Percentiles rank a stretch among this genome's conserved stretches.
These are phyloP conservation scores for Notholithocarpus densiflorus DNA, from an alignment of 306 rosid genomes.

Conservation along the genomic window DNA sequence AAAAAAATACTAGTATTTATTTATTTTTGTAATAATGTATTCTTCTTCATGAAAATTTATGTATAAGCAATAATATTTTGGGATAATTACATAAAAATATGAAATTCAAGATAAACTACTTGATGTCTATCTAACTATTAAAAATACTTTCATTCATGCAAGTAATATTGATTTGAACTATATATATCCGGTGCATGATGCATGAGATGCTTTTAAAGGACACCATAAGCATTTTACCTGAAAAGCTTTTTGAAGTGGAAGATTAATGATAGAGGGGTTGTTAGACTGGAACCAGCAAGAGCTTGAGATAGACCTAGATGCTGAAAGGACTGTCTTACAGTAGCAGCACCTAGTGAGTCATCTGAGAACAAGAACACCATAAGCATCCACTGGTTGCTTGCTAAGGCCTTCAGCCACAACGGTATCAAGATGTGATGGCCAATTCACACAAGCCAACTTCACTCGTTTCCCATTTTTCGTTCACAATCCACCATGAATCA, in stretches of 20 bases:
- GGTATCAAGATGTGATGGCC: constrained; percentile 77
- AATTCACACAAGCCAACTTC: constrained; percentile 78
- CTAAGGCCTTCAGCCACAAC: constrained; percentile 82
- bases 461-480: constrained; percentile 54
- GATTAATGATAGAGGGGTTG: constrained; percentile 69
- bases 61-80: no score
- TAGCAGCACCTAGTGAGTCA: constrained; percentile 53
- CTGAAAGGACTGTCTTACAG: constrained; percentile 72
- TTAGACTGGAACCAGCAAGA: constrained; percentile 61
- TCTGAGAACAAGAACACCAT: constrained; percentile 47
- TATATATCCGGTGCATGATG: no score
- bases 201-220: not conserved
- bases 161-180: no score
- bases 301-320: constrained; percentile 44
- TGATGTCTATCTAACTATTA: no score
- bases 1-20: no score
- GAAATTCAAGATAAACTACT: no score
- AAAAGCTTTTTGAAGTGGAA: constrained; percentile 58
- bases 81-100: no score
- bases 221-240: constrained; percentile 37
- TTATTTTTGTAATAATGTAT: no score
- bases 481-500: constrained; percentile 73
- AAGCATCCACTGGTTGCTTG: constrained; percentile 66
- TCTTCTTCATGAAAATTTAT: no score
- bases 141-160: no score